Conservation (phyloP, 768 basidiomycete species). For the Flagelloscypha sp. region DNA sequence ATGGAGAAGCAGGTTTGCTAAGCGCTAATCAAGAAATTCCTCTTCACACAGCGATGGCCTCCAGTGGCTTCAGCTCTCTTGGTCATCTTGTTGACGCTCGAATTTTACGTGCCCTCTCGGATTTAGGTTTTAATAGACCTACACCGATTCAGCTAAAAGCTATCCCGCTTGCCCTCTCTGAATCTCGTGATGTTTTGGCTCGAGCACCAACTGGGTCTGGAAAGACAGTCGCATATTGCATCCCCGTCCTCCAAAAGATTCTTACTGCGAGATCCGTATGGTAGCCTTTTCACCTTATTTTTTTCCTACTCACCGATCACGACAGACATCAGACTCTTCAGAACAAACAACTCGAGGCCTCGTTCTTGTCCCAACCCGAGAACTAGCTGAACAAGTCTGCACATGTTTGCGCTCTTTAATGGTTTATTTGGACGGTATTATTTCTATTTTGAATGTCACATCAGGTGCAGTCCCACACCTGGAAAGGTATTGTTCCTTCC, state of each 20-base stretch:
- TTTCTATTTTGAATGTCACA: slow-evolving; percentile 69
- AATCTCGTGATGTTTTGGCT: slow-evolving; percentile 85
- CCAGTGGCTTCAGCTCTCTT: slow-evolving; percentile 36
- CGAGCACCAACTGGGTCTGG: slow-evolving; percentile 93
- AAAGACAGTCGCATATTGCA: slow-evolving; percentile 93
- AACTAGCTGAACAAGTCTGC: slow-evolving; percentile 86
- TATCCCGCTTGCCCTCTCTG: slow-evolving; percentile 87
- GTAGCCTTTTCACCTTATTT: slow-evolving; percentile 16
- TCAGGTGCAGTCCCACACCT: slow-evolving; percentile 62
- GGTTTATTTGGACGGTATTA: slow-evolving; percentile 71
- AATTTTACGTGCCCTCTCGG: slow-evolving; percentile 81
- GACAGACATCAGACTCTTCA: slow-evolving; percentile 28
- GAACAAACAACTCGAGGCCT: slow-evolving; percentile 62
- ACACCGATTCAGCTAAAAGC: slow-evolving; percentile 89
- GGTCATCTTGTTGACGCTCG: slow-evolving; percentile 75
- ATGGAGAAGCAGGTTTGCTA: background rate
- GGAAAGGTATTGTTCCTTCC: slow-evolving; percentile 45
- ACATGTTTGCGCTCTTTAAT: slow-evolving; percentile 56
- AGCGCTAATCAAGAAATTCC: background rate
- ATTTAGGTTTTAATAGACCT: slow-evolving; percentile 82
- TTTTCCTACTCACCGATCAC: slow-evolving; percentile 23
- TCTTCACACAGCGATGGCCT: slow-evolving; percentile 2
- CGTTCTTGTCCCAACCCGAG: slow-evolving; percentile 84
- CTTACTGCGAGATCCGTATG: slow-evolving; percentile 71
- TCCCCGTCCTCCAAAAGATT: slow-evolving; percentile 87